Percentiles rank a stretch among this genome's conserved stretches.
Evolutionary conservation across 2,329 filamentous ascomycete species (phyloP).

Genomic region (Onygenales sp.): DNA sequence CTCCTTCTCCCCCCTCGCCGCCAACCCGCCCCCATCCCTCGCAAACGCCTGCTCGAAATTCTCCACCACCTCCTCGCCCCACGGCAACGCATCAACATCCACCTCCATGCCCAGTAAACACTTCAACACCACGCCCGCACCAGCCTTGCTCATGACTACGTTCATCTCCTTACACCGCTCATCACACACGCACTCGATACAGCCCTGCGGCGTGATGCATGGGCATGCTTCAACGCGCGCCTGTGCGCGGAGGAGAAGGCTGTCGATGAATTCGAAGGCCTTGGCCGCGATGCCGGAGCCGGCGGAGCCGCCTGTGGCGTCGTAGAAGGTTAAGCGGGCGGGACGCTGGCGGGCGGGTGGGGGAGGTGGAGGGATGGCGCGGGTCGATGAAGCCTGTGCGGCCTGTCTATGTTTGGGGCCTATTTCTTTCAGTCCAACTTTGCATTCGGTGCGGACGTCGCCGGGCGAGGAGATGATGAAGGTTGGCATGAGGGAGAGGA

Average conservation of each 20-base stretch:
- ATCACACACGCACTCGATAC: conserved; percentile 80
- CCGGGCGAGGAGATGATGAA: conserved; percentile 85
- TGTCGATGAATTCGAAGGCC: conserved; percentile 84
- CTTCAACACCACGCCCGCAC: conserved; percentile 71
- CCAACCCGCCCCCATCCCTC: conserved; percentile 38
- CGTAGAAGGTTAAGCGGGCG: conserved; percentile 85
- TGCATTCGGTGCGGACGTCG: conserved; percentile 91
- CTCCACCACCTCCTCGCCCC: conserved; percentile 75
- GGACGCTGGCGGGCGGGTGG: conserved; percentile 61
- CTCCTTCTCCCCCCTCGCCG: conserved; percentile 37
- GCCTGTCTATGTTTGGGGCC: conserved; percentile 38
- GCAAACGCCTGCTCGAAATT: conserved; percentile 61
- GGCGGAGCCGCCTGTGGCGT: conserved; percentile 76
- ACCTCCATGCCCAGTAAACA: conserved; percentile 66
- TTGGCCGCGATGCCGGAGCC: conserved; percentile 84
- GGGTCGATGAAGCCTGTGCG: conserved; percentile 2
- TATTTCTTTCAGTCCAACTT: conserved; percentile 80
- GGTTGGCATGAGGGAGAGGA: conserved; percentile 78
- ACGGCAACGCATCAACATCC: conserved; percentile 73
- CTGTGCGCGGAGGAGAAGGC: conserved; percentile 66
- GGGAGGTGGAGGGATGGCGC: conserved; percentile 21
- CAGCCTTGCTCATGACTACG: conserved; percentile 87
- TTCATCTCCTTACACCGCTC: conserved; percentile 79
- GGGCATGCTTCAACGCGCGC: conserved; percentile 65
- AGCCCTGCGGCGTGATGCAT: conserved; percentile 61